Evolutionary conservation across 305 asterid genomes (phyloP), one percentile per base, ranked within the genome.

Genomic region (Coffea humblotiana): DNA sequence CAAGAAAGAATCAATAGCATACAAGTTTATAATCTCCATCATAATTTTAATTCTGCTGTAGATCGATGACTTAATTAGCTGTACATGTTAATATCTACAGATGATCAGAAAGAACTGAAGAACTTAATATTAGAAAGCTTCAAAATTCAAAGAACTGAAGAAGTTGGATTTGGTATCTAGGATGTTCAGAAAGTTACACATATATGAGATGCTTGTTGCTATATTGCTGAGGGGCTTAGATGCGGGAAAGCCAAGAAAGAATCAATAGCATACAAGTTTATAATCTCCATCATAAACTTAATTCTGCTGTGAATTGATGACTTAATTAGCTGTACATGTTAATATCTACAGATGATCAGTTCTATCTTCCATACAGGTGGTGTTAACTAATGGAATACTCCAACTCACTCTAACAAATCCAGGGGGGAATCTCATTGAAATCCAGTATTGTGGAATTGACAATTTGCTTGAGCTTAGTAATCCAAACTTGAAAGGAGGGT

Each of bases 401-500:
- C 87, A 81, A 75, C 84, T 91, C 43, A 90, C 85, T 13, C 69
- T 91, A 29, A 74, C 94, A 60, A 89, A 82, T 76, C 92, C 94
- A 79, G 92, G 77, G 14, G 96, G 96, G 12, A 84, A 74, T 47
- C 65, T 91, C 19, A 76, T 77, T 18, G 83, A 85, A 15, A 88
- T 91, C 77, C 69, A 83, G 54, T 91, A 89, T 65, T 80, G 82
- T 71, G 94, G 92, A 67, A 78, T 86, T 4, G 88, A 90, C 54
- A 89, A 90, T 78, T 72, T 91, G 82, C 81, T 91, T 23, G 91
- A 90, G 79, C 83, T 86, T 63, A 80, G 60, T 40, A 90, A 88
- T 79, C 88, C 89, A 54, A 60, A 0, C 76, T 75, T 86, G 43
- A 79, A 86, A 84, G 90, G 96, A 82, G 96, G 96, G 96, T 91